Conservation (phyloP, 495 filamentous ascomycete genomes). For the Hamigera avellanea region DNA sequence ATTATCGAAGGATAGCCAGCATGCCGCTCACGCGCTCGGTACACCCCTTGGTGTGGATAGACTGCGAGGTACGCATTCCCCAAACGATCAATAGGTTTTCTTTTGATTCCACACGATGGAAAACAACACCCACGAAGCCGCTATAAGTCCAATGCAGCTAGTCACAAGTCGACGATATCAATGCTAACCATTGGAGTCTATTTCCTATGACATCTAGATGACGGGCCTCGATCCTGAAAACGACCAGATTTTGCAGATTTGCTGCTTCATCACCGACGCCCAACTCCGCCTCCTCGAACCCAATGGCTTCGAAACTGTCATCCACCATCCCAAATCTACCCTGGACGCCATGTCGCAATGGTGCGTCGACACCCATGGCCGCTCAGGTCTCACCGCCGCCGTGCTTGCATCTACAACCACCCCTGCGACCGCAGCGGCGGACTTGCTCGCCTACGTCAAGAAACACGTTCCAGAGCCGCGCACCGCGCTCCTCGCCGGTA, state of each 20-base stretch:
- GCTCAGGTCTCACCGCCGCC: conserved; percentile 68
- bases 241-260: conserved; percentile 85
- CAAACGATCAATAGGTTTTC: background rate
- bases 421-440: conserved; percentile 56
- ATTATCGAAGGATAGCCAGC: conserved; percentile 4
- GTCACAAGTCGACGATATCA: no score
- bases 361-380: conserved; percentile 52
- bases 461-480: conserved; percentile 51
- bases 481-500: conserved; percentile 71
- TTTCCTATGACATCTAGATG: conserved; percentile 49
- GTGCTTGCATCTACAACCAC: conserved; percentile 65
- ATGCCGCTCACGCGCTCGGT: conserved; percentile 38
- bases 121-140: no score
- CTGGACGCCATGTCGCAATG: conserved; percentile 70
- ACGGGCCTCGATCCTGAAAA: conserved; percentile 71
- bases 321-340: conserved; percentile 59
- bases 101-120: background rate
- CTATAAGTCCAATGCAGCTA: no score
- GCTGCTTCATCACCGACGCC: conserved; percentile 81
- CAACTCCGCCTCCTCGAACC: conserved; percentile 66
- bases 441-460: conserved; percentile 67
- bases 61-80: conserved; percentile 58
- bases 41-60: conserved; percentile 73
- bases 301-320: conserved; percentile 65
- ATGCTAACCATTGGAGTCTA: no score